Evolutionary conservation across 306 rosid genomes (phyloP).

Genomic region (Ormosia emarginata): DNA sequence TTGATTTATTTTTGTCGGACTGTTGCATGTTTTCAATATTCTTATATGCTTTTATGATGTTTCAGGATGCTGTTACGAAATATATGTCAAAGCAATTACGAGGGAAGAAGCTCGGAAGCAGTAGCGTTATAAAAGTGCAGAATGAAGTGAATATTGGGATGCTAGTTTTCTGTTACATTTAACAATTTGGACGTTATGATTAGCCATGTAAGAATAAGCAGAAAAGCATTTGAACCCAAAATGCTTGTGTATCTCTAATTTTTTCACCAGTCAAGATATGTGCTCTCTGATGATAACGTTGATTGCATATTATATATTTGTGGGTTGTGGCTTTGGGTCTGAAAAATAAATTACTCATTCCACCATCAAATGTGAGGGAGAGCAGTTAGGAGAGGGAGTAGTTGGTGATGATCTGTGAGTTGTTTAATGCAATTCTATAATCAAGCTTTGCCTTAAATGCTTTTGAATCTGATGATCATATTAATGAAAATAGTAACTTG

Average conservation of each 20-base stretch:
- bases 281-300: neutral
- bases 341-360: neutral
- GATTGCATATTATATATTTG: neutral
- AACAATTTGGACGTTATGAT: constrained; percentile 12
- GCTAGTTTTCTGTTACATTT: constrained; percentile 17
- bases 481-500: neutral
- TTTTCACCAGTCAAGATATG: neutral
- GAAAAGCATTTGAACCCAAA: constrained; percentile 17
- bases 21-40: constrained; percentile 1
- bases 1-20: neutral
- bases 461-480: neutral
- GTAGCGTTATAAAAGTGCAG: constrained; percentile 26
- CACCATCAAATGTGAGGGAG: neutral
- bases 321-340: neutral
- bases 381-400: neutral
- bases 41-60: constrained; percentile 19
- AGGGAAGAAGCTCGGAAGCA: constrained; percentile 56
- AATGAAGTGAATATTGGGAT: constrained; percentile 17
- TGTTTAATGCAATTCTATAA: neutral
- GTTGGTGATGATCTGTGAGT: neutral
- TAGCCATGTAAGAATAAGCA: constrained; percentile 30
- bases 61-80: constrained; percentile 80
- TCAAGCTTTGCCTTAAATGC: neutral
- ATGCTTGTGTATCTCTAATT: constrained; percentile 17
- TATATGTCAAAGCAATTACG: constrained; percentile 53